These are phyloP conservation scores for Parastagonospora nodorum DNA, from an alignment of 2,329 filamentous ascomycete species.

Conservation along the genomic window DNA sequence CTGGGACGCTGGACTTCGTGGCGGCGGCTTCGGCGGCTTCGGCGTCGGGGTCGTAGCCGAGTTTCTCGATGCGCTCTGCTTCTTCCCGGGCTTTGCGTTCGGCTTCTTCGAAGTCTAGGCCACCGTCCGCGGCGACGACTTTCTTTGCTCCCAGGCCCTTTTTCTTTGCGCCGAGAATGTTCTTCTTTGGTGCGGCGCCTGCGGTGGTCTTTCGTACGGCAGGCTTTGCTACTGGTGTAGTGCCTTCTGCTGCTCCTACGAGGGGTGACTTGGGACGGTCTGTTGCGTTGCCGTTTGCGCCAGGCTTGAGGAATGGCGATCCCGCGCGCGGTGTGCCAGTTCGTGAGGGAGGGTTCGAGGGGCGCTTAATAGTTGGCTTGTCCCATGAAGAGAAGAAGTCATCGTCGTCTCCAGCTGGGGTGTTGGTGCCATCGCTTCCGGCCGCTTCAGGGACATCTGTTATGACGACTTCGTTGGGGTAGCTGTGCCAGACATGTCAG, in stretches of 20 bases:
- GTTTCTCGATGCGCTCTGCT: constrained; percentile 90
- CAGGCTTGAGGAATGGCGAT: constrained; percentile 86
- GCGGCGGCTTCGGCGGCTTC: constrained; percentile 58
- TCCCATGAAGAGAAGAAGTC: constrained; percentile 99
- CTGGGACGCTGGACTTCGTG: constrained; percentile 49
- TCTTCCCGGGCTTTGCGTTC: constrained; percentile 98
- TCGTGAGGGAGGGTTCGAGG: constrained; percentile 89
- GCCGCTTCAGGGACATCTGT: constrained; percentile 68
- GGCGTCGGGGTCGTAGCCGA: constrained; percentile 93
- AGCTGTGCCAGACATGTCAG: constrained; percentile 58
- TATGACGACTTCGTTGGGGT: constrained; percentile 83
- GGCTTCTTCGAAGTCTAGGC: constrained; percentile 90
- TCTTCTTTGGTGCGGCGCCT: constrained; percentile 74
- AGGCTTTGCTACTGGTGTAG: constrained; percentile 69
- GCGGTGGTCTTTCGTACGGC: constrained; percentile 76
- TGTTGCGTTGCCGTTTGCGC: constrained; percentile 63
- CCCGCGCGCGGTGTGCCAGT: constrained; percentile 82
- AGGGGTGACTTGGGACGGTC: constrained; percentile 86
- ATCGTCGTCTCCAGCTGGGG: constrained; percentile 83
- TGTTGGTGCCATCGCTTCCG: constrained; percentile 67
- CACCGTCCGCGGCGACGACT: constrained; percentile 69
- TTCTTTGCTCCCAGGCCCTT: constrained; percentile 69
- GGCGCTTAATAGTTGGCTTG: constrained; percentile 94
- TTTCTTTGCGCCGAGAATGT: constrained; percentile 80
- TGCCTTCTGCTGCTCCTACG: constrained; percentile 51